Percentiles rank a stretch among this genome's conserved stretches.
These are phyloP conservation scores for Tetrapisispora arboricola DNA, from an alignment of 805 yeast genomes.

Conservation along the genomic window DNA sequence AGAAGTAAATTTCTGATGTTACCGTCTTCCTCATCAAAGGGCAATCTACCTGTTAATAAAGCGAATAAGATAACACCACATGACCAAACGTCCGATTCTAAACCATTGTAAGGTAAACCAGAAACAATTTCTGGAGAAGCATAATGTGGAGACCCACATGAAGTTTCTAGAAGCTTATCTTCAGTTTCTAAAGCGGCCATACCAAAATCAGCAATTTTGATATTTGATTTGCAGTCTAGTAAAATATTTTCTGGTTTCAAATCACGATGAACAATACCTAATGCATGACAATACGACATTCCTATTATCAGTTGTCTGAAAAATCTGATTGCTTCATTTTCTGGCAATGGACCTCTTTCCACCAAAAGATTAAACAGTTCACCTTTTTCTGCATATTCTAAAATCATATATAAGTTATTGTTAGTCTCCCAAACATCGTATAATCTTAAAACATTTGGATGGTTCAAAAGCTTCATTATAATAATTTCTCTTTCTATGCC, in stretches of 20 bases:
- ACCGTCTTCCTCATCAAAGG: slow-evolving; percentile 81
- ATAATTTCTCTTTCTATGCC: slow-evolving; percentile 84
- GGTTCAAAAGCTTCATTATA: slow-evolving; percentile 71
- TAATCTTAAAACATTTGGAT: slow-evolving; percentile 66
- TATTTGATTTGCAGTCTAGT: slow-evolving; percentile 73
- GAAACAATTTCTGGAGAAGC: slow-evolving; percentile 98
- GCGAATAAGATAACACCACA: slow-evolving; percentile 95
- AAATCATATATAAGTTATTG: slow-evolving; percentile 69
- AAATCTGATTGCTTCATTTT: slow-evolving; percentile 80
- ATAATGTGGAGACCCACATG: slow-evolving; percentile 97
- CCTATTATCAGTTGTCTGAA: slow-evolving; percentile 81
- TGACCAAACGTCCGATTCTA: slow-evolving; percentile 96
- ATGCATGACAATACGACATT: slow-evolving; percentile 72
- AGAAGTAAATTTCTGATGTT: slow-evolving; percentile 76
- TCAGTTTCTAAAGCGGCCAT: slow-evolving; percentile 94
- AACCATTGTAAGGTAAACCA: slow-evolving; percentile 91
- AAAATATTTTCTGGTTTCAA: slow-evolving; percentile 73
- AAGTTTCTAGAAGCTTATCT: slow-evolving; percentile 77
- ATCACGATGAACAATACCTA: slow-evolving; percentile 83
- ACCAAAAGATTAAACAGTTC: slow-evolving; percentile 88
- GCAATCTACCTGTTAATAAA: slow-evolving; percentile 84
- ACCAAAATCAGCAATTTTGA: slow-evolving; percentile 96
- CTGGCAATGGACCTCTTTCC: slow-evolving; percentile 79
- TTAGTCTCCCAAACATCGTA: slow-evolving; percentile 86
- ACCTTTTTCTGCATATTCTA: slow-evolving; percentile 96